A percentile compares a stretch with the other conserved stretches of the same genome.
Evolutionary conservation across 2,329 filamentous ascomycete species (phyloP).

Genomic region (Xylaria sp.): DNA sequence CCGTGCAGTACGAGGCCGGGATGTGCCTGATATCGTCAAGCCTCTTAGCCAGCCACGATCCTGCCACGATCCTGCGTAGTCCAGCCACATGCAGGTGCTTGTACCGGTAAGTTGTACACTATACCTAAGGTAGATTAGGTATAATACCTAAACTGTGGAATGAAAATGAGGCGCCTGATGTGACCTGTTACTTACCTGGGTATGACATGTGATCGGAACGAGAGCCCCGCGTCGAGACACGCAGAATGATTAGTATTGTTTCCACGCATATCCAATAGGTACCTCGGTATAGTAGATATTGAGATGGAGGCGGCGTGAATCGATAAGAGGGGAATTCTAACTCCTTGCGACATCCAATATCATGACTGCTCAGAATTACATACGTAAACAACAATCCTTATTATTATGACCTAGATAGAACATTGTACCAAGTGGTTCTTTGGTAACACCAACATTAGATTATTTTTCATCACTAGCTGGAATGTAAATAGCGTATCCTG

Average conservation of each 20-base stretch:
- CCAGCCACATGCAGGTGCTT: slow-evolving; percentile 3
- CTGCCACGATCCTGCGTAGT: background rate
- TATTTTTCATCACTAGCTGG: background rate
- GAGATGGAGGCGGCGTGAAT: background rate
- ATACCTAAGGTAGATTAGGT: too few species aligned
- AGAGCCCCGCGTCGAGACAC: slow-evolving; percentile 13
- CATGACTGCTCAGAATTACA: background rate
- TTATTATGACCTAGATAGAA: background rate
- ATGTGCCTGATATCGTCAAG: too few species aligned
- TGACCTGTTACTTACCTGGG: background rate
- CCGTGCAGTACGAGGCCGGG: too few species aligned
- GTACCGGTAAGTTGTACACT: background rate
- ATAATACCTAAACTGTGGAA: too few species aligned
- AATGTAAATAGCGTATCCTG: background rate
- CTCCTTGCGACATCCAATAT: background rate
- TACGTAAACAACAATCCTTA: background rate
- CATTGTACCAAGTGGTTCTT: background rate
- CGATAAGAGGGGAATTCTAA: background rate
- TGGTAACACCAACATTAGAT: background rate
- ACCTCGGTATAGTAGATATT: background rate
- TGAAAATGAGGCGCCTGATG: background rate
- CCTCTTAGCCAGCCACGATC: slow-evolving; percentile 1
- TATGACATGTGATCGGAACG: slow-evolving; percentile 1
- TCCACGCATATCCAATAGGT: background rate
- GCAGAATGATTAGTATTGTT: too few species aligned